Percentiles rank a stretch among this genome's conserved stretches.
These are phyloP conservation scores for Suhomyces faveliae DNA, from an alignment of 805 yeast genomes.

Conservation along the genomic window DNA sequence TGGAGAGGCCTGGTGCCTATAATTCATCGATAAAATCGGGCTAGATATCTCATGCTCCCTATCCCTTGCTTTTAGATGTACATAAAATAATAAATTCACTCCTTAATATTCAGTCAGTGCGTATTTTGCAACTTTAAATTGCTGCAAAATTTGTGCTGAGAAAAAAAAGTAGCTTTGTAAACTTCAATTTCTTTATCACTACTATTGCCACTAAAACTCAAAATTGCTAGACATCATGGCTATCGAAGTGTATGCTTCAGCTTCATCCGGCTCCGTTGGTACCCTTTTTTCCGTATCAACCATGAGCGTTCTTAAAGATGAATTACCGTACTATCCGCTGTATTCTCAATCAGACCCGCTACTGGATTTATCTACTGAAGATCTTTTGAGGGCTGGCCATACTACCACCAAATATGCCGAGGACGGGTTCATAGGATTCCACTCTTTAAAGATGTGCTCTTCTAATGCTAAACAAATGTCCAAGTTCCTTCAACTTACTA, in stretches of 20 bases:
- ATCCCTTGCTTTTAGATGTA: not conserved
- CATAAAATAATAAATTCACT: not conserved
- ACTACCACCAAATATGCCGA: conserved; percentile 14
- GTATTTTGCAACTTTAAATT: not conserved
- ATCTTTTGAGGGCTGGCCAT: conserved; percentile 20
- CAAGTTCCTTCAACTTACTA: conserved; percentile 46
- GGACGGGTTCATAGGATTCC: conserved; percentile 49
- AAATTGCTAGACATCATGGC: not conserved
- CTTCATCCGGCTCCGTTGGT: not conserved
- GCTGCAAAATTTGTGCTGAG: not conserved
- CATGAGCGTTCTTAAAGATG: not conserved
- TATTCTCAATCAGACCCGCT: conserved; percentile 16
- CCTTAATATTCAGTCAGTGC: not conserved
- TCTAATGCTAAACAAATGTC: conserved; percentile 72
- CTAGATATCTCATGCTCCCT: no score
- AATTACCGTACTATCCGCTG: not conserved
- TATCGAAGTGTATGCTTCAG: not conserved
- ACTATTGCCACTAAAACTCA: not conserved
- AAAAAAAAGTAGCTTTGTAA: not conserved
- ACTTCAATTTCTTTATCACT: not conserved
- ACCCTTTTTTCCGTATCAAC: not conserved
- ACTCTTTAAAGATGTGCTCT: conserved; percentile 67
- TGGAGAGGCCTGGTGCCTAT: not conserved
- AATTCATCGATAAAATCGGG: not conserved
- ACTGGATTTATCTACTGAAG: conserved; percentile 12